Conservation (phyloP, 768 basidiomycete genomes). For the Lanmaoa rubissima region DNA sequence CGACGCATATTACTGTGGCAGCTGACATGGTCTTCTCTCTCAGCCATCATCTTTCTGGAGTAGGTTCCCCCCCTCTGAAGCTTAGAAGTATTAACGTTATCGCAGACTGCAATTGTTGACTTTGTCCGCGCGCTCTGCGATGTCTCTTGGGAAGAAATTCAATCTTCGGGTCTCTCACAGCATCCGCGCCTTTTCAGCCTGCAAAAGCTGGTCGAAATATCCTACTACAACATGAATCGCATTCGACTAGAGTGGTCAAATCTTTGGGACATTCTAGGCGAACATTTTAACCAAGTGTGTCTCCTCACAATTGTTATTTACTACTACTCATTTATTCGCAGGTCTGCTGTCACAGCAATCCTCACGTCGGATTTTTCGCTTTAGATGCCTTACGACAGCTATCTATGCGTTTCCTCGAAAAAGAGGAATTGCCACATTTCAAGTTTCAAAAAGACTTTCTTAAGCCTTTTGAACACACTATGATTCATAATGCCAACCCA, state of each 20-base stretch:
- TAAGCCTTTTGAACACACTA: slow-evolving; percentile 97
- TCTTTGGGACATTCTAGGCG: slow-evolving; percentile 96
- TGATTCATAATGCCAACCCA: slow-evolving; percentile 93
- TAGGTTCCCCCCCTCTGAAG: slow-evolving; percentile 40
- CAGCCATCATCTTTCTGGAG: slow-evolving; percentile 92
- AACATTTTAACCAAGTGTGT: slow-evolving; percentile 93
- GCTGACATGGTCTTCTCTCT: slow-evolving; percentile 99
- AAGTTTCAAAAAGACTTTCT: slow-evolving; percentile 99
- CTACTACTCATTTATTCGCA: slow-evolving; percentile 32
- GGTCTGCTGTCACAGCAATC: slow-evolving; percentile 99
- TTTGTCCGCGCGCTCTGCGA: slow-evolving; percentile 95
- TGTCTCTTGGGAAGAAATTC: slow-evolving; percentile 99
- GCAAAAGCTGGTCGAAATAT: slow-evolving; percentile 97
- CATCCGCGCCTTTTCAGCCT: slow-evolving; percentile 95
- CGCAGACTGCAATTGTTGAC: slow-evolving; percentile 92
- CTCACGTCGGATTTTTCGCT: slow-evolving; percentile 94
- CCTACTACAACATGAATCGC: slow-evolving; percentile 98
- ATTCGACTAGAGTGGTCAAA: slow-evolving; percentile 98
- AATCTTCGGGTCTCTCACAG: slow-evolving; percentile 91
- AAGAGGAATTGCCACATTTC: slow-evolving; percentile 97
- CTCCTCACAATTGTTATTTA: not conserved
- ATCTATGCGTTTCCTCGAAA: slow-evolving; percentile 98
- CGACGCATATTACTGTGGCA: slow-evolving; percentile 96
- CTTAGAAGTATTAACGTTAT: slow-evolving; percentile 7
- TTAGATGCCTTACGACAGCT: slow-evolving; percentile 94